These are phyloP conservation scores for Hysterangium stoloniferum DNA, from an alignment of 768 basidiomycete genomes.

Conservation along the genomic window DNA sequence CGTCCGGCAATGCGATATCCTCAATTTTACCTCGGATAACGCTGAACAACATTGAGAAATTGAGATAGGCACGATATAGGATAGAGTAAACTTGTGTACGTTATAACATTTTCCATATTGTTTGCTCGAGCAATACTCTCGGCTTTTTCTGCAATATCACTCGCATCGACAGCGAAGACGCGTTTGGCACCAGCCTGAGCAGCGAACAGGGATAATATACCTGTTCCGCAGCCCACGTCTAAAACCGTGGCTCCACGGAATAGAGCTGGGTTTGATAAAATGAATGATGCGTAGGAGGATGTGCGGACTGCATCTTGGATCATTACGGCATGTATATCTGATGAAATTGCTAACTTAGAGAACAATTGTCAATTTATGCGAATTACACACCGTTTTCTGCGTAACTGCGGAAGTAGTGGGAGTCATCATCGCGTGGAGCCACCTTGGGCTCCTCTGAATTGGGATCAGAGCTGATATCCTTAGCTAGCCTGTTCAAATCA, in stretches of 20 bases:
- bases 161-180: conserved; percentile 90
- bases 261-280: conserved; percentile 69
- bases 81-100: conserved; percentile 24
- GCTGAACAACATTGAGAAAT: conserved; percentile 23
- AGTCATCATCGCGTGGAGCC: conserved; percentile 71
- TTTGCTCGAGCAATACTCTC: conserved; percentile 73
- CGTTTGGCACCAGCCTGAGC: conserved; percentile 84
- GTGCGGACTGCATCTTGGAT: conserved; percentile 93
- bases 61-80: not conserved
- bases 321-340: conserved; percentile 96
- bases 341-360: not conserved
- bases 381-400: conserved; percentile 62
- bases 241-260: conserved; percentile 85
- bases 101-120: conserved; percentile 63
- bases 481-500: conserved; percentile 32
- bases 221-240: conserved; percentile 95
- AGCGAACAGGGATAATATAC: conserved; percentile 85
- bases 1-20: conserved; percentile 70
- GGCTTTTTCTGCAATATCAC: conserved; percentile 72
- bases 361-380: not conserved
- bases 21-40: conserved; percentile 91
- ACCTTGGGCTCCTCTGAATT: conserved; percentile 33
- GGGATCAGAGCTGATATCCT: conserved; percentile 2
- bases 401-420: conserved; percentile 91
- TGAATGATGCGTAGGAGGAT: conserved; percentile 86